A percentile compares a stretch with the other conserved stretches of the same genome.
Conservation (phyloP, 208 protist species). For the Paratrypanosoma confusum region DNA sequence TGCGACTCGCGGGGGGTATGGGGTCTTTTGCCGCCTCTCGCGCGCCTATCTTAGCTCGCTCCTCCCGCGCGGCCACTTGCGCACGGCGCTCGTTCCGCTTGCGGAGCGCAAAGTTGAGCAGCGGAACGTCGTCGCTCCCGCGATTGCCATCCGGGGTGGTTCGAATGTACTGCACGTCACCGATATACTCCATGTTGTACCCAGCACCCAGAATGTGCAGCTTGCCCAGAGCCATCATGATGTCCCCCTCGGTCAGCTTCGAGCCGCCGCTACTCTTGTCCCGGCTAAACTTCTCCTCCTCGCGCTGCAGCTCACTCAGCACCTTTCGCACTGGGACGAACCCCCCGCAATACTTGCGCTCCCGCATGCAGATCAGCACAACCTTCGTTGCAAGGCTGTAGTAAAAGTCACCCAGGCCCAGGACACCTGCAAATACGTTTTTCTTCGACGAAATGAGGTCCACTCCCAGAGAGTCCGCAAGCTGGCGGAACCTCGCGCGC, state of each 20-base stretch:
- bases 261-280: slow-evolving; percentile 75
- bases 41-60: neutral
- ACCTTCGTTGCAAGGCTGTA: slow-evolving; percentile 70
- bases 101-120: slow-evolving; percentile 48
- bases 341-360: slow-evolving; percentile 74
- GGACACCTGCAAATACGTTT: slow-evolving; percentile 66
- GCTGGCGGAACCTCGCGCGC: slow-evolving; percentile 74
- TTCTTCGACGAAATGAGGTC: slow-evolving; percentile 81
- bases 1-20: too few relatives aligned
- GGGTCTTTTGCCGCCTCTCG: neutral
- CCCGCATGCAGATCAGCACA: slow-evolving; percentile 73
- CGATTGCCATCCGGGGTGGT: slow-evolving; percentile 57
- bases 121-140: slow-evolving; percentile 40
- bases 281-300: slow-evolving; percentile 10
- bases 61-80: slow-evolving; percentile 9
- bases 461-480: slow-evolving; percentile 77
- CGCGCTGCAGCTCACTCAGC: slow-evolving; percentile 39
- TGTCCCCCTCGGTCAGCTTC: slow-evolving; percentile 52
- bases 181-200: slow-evolving; percentile 58
- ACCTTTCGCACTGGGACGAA: slow-evolving; percentile 65
- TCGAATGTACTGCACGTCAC: slow-evolving; percentile 64
- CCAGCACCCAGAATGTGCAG: slow-evolving; percentile 57
- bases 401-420: slow-evolving; percentile 81
- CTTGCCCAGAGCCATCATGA: slow-evolving; percentile 42
- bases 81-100: slow-evolving; percentile 32